These are phyloP conservation scores for Carex myosuroides DNA, from an alignment of 176 grass and related monocot species.

Conservation along the genomic window DNA sequence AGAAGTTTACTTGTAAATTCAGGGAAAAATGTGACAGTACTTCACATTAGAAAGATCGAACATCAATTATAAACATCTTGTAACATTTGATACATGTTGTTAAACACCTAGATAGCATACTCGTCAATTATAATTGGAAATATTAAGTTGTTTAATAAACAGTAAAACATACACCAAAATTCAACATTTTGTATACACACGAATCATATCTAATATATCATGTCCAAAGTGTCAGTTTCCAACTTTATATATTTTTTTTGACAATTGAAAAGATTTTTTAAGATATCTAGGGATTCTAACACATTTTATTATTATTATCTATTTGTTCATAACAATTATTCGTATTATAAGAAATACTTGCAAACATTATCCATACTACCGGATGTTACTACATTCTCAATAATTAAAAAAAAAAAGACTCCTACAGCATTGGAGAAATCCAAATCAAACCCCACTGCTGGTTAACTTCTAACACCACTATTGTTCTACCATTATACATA, in stretches of 20 bases:
- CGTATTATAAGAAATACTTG: no score
- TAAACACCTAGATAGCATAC: no score
- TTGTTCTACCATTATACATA: not conserved
- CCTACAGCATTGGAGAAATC: not conserved
- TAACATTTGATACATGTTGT: not conserved
- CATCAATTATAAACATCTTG: not conserved
- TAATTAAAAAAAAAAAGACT: not conserved
- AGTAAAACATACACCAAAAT: not conserved
- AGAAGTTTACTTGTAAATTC: not conserved
- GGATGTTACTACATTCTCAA: no score
- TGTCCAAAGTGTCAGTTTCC: not conserved
- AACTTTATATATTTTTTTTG: not conserved
- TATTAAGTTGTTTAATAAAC: not conserved
- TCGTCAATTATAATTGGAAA: not conserved
- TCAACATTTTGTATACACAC: not conserved
- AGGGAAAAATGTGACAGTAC: not conserved
- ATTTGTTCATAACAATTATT: not conserved
- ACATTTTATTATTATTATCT: not conserved
- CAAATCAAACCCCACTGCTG: not conserved
- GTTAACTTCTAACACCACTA: not conserved
- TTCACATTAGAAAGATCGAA: not conserved
- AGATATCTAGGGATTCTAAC: not conserved
- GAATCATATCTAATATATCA: not conserved
- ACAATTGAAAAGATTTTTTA: not conserved
- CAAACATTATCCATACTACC: no score